Percentiles rank a stretch among this genome's conserved stretches.
These are phyloP conservation scores for Clarireedia hainanense DNA, from an alignment of 2,329 filamentous ascomycete genomes.

Conservation along the genomic window DNA sequence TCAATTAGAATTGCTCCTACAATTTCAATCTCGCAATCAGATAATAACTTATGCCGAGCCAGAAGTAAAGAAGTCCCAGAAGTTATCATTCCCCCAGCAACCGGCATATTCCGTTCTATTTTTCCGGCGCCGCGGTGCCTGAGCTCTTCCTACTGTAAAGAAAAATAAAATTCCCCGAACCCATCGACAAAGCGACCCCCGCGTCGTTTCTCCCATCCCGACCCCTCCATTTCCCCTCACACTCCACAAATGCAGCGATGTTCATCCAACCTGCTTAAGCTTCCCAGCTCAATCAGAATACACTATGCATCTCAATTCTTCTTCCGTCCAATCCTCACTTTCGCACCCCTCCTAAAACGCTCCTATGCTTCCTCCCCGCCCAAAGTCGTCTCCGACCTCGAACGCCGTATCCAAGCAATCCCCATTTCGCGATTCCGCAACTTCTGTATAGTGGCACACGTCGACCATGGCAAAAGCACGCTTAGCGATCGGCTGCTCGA, in stretches of 20 bases:
- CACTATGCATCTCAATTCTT: slow-evolving; percentile 26
- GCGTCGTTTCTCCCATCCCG: neutral
- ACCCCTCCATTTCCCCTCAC: slow-evolving; percentile 6
- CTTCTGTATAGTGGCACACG: slow-evolving; percentile 97
- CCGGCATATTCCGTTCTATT: neutral
- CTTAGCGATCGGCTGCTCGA: slow-evolving; percentile 88
- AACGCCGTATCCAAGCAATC: slow-evolving; percentile 60
- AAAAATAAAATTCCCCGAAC: neutral
- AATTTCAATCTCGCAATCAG: neutral
- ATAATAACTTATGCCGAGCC: neutral
- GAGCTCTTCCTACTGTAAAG: neutral
- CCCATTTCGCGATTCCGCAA: slow-evolving; percentile 79
- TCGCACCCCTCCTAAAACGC: slow-evolving; percentile 18
- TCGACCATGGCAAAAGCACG: slow-evolving; percentile 97
- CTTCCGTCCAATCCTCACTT: slow-evolving; percentile 17
- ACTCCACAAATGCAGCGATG: slow-evolving; percentile 30
- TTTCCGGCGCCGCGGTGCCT: neutral
- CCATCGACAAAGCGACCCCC: neutral
- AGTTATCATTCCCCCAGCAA: slow-evolving; percentile 9
- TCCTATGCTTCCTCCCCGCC: slow-evolving; percentile 20
- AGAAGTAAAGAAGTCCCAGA: slow-evolving; percentile 1
- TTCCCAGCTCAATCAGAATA: slow-evolving; percentile 26
- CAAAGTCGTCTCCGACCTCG: slow-evolving; percentile 36
- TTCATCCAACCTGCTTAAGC: slow-evolving; percentile 27
- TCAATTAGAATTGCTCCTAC: neutral